Evolutionary conservation across 352 stramenopile genomes (phyloP), one percentile per base, ranked within the genome.

Genomic region (Phytopythium oedochilum): DNA sequence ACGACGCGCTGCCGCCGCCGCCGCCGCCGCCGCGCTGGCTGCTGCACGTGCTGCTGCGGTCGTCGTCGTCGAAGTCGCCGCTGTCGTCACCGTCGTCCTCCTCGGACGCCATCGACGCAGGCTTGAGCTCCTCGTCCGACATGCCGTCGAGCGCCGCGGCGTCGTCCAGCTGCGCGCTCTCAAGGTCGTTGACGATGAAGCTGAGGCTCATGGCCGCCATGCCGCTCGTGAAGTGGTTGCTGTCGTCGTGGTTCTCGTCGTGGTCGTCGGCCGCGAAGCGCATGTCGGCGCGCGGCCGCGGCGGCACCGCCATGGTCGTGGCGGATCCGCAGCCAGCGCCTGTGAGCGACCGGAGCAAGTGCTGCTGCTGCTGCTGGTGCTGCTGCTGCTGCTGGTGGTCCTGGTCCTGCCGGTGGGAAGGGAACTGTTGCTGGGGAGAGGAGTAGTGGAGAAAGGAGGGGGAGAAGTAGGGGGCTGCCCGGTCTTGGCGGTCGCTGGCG

Each of bases 161-260:
- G 39, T 63, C 52, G 50, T 74, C 63, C 22, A 76, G 22, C 28
- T 68, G 31, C 48, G 60, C 39, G 57, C 66, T 61, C 49, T 75
- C 66, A 28, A 63, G 49, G 53, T 80, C 57, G 65, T 92, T 86
- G 49, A 89, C 84, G 66, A 92, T 92, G 61, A 81, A 92, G 74
- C 82, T 89, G 47, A 92, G 79, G 22, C 82, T 88, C 82, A 92
- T 92, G 59, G 81, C 80, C 17, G 78, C 73, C 44, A 88, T 88
- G 48, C 75, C 71, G 25, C 66, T 81, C 35, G 79, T 73, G 44
- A 66, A 68, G 48, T 59, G 55, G 57, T 69, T 57, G n/a, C 44
- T 44, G 22, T 64, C 32, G 63, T 79, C 57, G 29, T 57, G 59
- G 20, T 75, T 65, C 44, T 62, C 60, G 38, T 73, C 64, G 7